Percentiles rank a stretch among this genome's conserved stretches.
Evolutionary conservation across 371 early-diverging fungal species (phyloP).

Genomic region (Rhizopus delemar): DNA sequence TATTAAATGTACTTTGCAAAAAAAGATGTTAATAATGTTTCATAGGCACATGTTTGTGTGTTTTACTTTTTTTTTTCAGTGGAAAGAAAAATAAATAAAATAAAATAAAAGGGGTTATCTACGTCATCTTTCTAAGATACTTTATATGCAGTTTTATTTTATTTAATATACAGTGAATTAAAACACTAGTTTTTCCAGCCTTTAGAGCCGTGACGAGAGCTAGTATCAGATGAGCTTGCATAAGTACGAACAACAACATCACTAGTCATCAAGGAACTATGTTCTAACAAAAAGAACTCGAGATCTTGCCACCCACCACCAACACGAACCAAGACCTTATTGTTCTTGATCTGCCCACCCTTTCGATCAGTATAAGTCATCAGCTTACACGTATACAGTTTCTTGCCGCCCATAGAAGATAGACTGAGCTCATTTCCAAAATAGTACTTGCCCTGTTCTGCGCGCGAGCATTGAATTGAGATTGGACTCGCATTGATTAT

Average conservation of each 20-base stretch:
- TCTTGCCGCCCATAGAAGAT: constrained; percentile 46
- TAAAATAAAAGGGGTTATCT: too few species aligned
- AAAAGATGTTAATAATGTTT: too few species aligned
- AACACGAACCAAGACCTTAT: constrained; percentile 66
- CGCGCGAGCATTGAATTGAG: constrained; percentile 47
- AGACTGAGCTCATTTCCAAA: constrained; percentile 59
- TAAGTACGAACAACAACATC: constrained; percentile 30
- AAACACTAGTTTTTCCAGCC: constrained; percentile 4
- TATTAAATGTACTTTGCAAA: too few species aligned
- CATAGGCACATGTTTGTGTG: too few species aligned
- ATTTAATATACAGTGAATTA: not conserved
- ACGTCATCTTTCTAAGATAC: too few species aligned
- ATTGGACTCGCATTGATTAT: constrained; percentile 59
- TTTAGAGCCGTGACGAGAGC: constrained; percentile 1
- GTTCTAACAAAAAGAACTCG: constrained; percentile 55
- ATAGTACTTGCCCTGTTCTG: constrained; percentile 53
- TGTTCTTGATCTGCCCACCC: constrained; percentile 24
- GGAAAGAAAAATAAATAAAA: too few species aligned
- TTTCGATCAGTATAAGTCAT: constrained; percentile 45
- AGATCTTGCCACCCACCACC: constrained; percentile 74
- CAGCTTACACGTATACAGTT: constrained; percentile 51
- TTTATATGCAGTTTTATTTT: too few species aligned
- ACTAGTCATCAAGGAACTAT: constrained; percentile 38
- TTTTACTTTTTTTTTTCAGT: too few species aligned
- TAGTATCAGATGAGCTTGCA: constrained; percentile 2